phyloP scores from a whole-genome alignment of 257 asterid genomes.

The Oldenlandia corymbosa region DNA sequence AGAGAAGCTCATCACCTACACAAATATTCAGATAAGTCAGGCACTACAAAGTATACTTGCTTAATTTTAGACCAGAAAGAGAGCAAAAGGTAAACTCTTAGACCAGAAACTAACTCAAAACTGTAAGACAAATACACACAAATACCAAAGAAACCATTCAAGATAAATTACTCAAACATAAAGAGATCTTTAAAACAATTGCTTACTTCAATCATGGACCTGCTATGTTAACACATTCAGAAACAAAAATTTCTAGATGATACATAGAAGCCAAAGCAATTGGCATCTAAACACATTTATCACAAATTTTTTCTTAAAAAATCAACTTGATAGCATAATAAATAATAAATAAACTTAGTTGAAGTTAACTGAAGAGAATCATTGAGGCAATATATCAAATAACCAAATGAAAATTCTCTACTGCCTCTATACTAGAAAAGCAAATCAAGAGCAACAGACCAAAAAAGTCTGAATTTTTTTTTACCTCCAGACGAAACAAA shows the following conservation, averaged over 20 bases:
- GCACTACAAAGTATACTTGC: not conserved
- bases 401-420: not conserved
- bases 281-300: too few species aligned
- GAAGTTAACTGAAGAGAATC: too few species aligned
- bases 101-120: not conserved
- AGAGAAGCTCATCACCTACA: conserved; percentile 87
- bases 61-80: not conserved
- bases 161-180: not conserved
- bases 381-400: too few species aligned
- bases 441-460: not conserved
- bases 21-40: not conserved
- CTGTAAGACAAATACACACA: not conserved
- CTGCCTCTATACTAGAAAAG: too few species aligned
- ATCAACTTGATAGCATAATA: too few species aligned
- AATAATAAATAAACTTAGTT: too few species aligned
- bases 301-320: too few species aligned
- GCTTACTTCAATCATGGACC: not conserved
- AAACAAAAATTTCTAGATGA: not conserved
- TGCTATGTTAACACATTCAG: too few species aligned
- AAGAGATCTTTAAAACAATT: not conserved
- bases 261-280: too few species aligned
- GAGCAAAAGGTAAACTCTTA: not conserved
- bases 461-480: not conserved
- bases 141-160: not conserved
- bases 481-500: not conserved